Conservation (phyloP, 2,329 filamentous ascomycete genomes). For the Clarireedia sp. region DNA sequence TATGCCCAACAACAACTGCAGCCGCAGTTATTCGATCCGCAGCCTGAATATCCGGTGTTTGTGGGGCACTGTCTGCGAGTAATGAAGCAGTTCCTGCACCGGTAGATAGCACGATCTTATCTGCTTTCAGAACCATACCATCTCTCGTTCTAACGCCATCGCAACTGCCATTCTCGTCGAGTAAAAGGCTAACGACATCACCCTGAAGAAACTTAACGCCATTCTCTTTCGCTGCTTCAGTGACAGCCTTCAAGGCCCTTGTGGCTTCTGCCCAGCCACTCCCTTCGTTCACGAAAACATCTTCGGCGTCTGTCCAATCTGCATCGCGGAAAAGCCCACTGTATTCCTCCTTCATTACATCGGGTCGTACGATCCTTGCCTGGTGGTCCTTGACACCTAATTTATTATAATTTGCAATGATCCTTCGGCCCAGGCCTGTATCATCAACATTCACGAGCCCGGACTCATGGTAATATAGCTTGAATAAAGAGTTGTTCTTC, state of each 20-base stretch:
- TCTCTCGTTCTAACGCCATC: conserved; percentile 41
- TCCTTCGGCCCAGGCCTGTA: conserved; percentile 37
- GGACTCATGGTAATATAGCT: conserved; percentile 39
- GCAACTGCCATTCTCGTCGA: conserved; percentile 40
- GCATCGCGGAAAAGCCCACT: conserved; percentile 33
- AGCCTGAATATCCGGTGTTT: conserved; percentile 43
- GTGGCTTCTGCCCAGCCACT: conserved; percentile 47
- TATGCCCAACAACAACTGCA: conserved; percentile 44
- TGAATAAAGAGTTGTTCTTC: conserved; percentile 39
- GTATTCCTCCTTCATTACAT: conserved; percentile 34
- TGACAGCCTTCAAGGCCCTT: conserved; percentile 36
- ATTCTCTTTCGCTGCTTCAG: conserved; percentile 34
- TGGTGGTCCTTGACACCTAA: conserved; percentile 28
- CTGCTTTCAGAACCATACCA: conserved; percentile 40
- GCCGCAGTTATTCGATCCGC: conserved; percentile 48
- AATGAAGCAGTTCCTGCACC: conserved; percentile 49
- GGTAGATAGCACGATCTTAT: conserved; percentile 46
- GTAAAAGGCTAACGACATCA: conserved; percentile 36
- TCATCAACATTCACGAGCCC: conserved; percentile 42
- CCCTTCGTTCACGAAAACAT: conserved; percentile 41
- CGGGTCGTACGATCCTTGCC: conserved; percentile 37
- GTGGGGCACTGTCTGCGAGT: conserved; percentile 43
- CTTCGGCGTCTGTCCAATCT: conserved; percentile 32
- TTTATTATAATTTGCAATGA: conserved; percentile 38
- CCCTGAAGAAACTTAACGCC: conserved; percentile 39